These are phyloP conservation scores for Aureobasidium pullulans DNA, from an alignment of 2,329 filamentous ascomycete genomes.

Conservation along the genomic window DNA sequence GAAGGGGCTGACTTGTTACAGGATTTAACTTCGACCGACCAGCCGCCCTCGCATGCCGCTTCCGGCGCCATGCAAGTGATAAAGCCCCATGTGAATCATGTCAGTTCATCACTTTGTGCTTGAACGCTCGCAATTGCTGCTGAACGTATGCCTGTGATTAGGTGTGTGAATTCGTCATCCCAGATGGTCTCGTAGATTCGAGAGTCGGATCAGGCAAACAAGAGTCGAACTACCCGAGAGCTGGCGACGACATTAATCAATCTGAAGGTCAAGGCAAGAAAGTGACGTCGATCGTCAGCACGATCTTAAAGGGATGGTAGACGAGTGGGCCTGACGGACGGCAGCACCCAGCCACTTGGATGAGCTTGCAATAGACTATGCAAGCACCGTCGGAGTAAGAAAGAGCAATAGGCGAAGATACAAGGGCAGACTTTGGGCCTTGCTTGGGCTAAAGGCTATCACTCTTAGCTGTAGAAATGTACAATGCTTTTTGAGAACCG, in stretches of 20 bases:
- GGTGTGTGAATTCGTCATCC: background rate
- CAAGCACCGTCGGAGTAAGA: constrained; percentile 7
- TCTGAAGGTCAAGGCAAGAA: constrained; percentile 4
- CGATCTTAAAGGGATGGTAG: constrained; percentile 6
- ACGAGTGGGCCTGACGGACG: constrained; percentile 10
- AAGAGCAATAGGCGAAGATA: background rate
- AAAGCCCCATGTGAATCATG: constrained; percentile 3
- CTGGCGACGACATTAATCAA: constrained; percentile 9
- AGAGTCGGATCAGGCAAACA: background rate
- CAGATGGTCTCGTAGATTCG: background rate
- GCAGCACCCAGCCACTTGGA: constrained; percentile 12
- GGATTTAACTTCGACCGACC: constrained; percentile 9
- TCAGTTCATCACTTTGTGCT: background rate
- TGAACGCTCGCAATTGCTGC: background rate
- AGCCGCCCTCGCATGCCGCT: constrained; percentile 10
- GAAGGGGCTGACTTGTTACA: background rate
- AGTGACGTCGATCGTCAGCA: constrained; percentile 13
- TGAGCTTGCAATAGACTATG: constrained; percentile 3
- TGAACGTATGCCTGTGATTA: background rate
- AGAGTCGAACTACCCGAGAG: background rate
- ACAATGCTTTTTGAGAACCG: too few relatives aligned
- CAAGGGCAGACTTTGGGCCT: background rate
- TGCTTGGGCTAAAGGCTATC: too few relatives aligned
- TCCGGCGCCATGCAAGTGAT: constrained; percentile 9
- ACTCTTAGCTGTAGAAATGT: too few relatives aligned